Evolutionary conservation across 768 basidiomycete species (phyloP), one percentile per base, ranked within the genome.

Genomic region (Auriculariales sp.): DNA sequence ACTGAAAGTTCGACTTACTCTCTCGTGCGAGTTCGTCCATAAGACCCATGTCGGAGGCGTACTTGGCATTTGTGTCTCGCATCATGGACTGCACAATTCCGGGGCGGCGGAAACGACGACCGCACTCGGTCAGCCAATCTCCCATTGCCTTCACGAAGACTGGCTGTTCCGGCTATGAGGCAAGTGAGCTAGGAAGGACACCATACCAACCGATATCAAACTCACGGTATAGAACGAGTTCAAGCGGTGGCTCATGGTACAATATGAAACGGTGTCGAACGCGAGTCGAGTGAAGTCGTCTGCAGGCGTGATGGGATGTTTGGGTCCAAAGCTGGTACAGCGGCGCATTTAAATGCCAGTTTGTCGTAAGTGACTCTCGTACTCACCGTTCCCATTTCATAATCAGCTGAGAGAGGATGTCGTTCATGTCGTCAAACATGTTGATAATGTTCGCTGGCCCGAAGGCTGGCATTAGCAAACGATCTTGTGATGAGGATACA

Each of bases 341-440:
- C 25, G 29, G n/a, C 3, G 3, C 3, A n/a, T 6, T 11, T 35
- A 17, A 31, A 14, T 4, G 17, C 46, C 15, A 45, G 28, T 44
- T 33, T 33, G 7, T 24, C 17, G 6, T 11, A n/a, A 17, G 31
- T 28, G 45, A 6, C n/a, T 27, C 5, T 46, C 29, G 17, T 12
- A 46, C 52, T 52, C 31, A 68, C 68, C 70, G 53, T 53, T 69
- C 67, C 67, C 70, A 72, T 53, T 72, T 71, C 22, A 66, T 54
- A 3, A 70, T 51, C 47, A 74, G 62, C 56, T 73, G 72, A 27
- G 61, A 58, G 4, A 61, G 62, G 33, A 73, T 67, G 52, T 74
- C 73, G 5, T 64, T 56, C 72, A 73, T 74, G 49, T 69, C 68
- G 27, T 66, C 64, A 53, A 72, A 68, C 73, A 75, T 74, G 49